These are phyloP conservation scores for Capronia epimyces DNA, from an alignment of 2,329 filamentous ascomycete genomes.

Conservation along the genomic window DNA sequence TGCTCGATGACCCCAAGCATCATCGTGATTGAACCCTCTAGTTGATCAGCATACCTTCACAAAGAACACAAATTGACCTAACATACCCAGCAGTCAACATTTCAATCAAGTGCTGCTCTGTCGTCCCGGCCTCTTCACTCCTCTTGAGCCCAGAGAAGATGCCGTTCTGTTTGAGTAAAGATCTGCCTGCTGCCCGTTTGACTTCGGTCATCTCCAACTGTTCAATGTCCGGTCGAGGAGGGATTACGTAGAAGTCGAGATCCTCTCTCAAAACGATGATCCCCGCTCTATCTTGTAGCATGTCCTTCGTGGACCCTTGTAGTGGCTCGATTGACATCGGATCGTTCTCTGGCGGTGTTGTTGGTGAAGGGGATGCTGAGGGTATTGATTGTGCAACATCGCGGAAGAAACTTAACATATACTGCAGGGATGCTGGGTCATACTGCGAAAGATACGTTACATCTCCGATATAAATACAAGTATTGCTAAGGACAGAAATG, in stretches of 20 bases:
- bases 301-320: constrained; percentile 63
- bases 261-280: constrained; percentile 97
- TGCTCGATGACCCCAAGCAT: constrained; percentile 93
- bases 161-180: constrained; percentile 81
- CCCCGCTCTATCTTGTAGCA: constrained; percentile 80
- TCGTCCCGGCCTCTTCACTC: constrained; percentile 92
- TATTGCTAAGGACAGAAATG: constrained; percentile 28
- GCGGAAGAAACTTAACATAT: constrained; percentile 99
- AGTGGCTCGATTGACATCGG: constrained; percentile 67
- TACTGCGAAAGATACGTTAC: constrained; percentile 63
- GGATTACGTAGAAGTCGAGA: constrained; percentile 95
- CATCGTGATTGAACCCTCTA: constrained; percentile 94
- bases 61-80: not conserved
- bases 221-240: constrained; percentile 74
- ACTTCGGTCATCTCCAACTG: constrained; percentile 91
- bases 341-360: constrained; percentile 55
- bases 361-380: constrained; percentile 61
- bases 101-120: constrained; percentile 96
- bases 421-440: constrained; percentile 90
- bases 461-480: constrained; percentile 43
- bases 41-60: not conserved
- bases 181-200: constrained; percentile 82
- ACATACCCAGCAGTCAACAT: constrained; percentile 96
- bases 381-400: constrained; percentile 95
- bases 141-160: constrained; percentile 94